A percentile compares a stretch with the other conserved stretches of the same genome.
These are phyloP conservation scores for Paecilomyces dactylethromorphus DNA, from an alignment of 2,329 filamentous ascomycete genomes.

Conservation along the genomic window DNA sequence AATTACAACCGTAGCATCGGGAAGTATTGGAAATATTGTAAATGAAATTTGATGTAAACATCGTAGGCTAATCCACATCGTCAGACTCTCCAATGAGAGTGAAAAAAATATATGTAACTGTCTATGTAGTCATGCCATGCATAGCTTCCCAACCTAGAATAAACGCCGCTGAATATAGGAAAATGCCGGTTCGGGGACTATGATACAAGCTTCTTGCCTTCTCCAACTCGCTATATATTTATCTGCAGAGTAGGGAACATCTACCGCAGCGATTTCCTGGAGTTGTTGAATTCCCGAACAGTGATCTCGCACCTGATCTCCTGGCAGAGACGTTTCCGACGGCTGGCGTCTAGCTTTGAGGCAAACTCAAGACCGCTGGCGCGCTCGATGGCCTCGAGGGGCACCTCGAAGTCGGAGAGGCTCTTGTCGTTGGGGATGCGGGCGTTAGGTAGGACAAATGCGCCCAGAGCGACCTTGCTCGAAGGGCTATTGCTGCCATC, in stretches of 20 bases:
- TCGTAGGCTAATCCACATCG: background rate
- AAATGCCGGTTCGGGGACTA: background rate
- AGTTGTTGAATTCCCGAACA: slow-evolving; percentile 68
- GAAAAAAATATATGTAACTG: background rate
- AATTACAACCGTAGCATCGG: too few relatives aligned
- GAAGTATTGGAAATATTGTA: background rate
- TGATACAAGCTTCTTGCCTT: background rate
- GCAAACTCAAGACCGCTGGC: slow-evolving; percentile 91
- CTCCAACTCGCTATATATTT: background rate
- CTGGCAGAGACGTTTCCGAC: slow-evolving; percentile 73
- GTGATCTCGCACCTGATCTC: slow-evolving; percentile 80
- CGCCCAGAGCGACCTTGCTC: slow-evolving; percentile 79
- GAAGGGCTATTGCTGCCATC: slow-evolving; percentile 55
- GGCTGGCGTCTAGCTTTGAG: slow-evolving; percentile 63
- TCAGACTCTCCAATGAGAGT: background rate
- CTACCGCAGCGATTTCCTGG: slow-evolving; percentile 38
- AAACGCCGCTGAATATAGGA: background rate
- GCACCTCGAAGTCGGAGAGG: slow-evolving; percentile 87
- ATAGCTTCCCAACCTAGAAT: background rate
- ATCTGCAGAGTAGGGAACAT: background rate
- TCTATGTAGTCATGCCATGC: background rate
- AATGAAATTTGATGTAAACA: background rate
- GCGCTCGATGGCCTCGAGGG: slow-evolving; percentile 83
- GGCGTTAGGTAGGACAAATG: slow-evolving; percentile 92
- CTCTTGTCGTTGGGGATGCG: slow-evolving; percentile 81